Conservation (phyloP, 2,329 filamentous ascomycete species). For the Pezicula radicicola region DNA sequence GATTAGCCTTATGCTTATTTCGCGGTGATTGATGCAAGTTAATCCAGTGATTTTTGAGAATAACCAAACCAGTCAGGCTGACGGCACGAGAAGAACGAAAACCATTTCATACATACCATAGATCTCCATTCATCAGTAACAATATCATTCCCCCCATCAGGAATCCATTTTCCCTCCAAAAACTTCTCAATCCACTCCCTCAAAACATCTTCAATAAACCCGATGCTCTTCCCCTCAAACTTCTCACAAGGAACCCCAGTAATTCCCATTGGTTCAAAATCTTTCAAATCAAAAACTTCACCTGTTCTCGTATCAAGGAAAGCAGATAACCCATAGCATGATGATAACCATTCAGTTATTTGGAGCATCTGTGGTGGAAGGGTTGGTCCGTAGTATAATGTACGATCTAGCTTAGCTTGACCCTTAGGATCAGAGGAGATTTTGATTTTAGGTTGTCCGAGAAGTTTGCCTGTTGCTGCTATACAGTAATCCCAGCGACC, state of each 20-base stretch:
- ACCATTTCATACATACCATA: slow-evolving; percentile 1
- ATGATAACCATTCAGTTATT: neutral
- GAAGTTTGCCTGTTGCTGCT: too few relatives aligned
- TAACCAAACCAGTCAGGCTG: too few relatives aligned
- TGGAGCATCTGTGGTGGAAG: slow-evolving; percentile 7
- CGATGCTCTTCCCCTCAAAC: slow-evolving; percentile 1
- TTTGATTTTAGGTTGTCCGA: too few relatives aligned
- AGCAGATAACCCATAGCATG: neutral
- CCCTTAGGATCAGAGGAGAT: too few relatives aligned
- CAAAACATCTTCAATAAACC: slow-evolving; percentile 6
- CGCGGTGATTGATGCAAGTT: too few relatives aligned
- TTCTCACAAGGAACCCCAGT: neutral
- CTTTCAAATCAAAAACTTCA: slow-evolving; percentile 5
- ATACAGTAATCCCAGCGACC: too few relatives aligned
- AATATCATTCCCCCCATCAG: slow-evolving; percentile 3
- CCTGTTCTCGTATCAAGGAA: slow-evolving; percentile 11
- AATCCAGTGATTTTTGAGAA: too few relatives aligned
- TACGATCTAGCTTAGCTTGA: neutral
- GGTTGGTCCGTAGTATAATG: slow-evolving; percentile 3
- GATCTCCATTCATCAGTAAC: slow-evolving; percentile 1
- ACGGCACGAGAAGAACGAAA: neutral
- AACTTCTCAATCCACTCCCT: slow-evolving; percentile 8
- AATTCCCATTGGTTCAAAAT: neutral
- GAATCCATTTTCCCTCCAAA: slow-evolving; percentile 1
- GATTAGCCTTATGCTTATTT: neutral